phyloP scores from a whole-genome alignment of 305 asterid genomes.

The Fraxinus paxiana region DNA sequence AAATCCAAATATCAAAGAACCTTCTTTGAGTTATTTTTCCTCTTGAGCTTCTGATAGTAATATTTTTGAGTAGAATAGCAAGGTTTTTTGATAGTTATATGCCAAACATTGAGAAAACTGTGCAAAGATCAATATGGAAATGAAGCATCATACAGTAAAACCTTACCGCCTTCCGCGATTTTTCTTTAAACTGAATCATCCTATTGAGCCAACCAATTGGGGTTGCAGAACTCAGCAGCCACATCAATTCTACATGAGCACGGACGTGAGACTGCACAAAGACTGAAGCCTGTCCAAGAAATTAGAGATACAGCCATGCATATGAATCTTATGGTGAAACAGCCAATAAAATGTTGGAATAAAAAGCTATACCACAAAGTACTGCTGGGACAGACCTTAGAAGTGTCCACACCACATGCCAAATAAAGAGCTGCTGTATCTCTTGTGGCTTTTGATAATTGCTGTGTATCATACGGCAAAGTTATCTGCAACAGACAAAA shows the following conservation, averaged over 20 bases:
- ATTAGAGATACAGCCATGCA: conserved; percentile 24
- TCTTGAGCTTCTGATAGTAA: background rate
- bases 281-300: conserved; percentile 72
- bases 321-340: conserved; percentile 4
- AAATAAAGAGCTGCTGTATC: conserved; percentile 96
- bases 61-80: background rate
- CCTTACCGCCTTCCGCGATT: conserved; percentile 80
- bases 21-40: background rate
- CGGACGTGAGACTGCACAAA: conserved; percentile 96
- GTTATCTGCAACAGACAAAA: conserved; percentile 57
- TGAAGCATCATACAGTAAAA: conserved; percentile 29
- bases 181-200: conserved; percentile 96
- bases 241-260: conserved; percentile 93
- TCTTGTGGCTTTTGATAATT: conserved; percentile 71
- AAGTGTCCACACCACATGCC: conserved; percentile 89
- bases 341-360: background rate
- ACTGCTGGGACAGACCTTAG: conserved; percentile 51
- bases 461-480: conserved; percentile 70
- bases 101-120: background rate
- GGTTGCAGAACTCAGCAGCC: conserved; percentile 85
- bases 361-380: background rate
- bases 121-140: background rate
- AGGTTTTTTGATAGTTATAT: background rate
- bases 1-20: background rate
- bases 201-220: conserved; percentile 94